These are phyloP conservation scores for Solanum virginianum DNA, from an alignment of 257 asterid species.

Conservation along the genomic window DNA sequence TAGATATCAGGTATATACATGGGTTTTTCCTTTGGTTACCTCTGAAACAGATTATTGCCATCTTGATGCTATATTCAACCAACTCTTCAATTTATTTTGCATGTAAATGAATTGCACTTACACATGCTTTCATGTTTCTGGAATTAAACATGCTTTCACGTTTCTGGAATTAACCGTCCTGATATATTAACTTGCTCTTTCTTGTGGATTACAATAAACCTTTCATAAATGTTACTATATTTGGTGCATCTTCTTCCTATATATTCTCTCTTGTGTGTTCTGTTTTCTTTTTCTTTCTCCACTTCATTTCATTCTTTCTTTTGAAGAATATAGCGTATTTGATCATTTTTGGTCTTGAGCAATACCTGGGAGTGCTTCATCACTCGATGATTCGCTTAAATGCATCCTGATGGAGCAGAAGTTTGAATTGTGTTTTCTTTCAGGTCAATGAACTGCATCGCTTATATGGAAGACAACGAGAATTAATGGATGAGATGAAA, in stretches of 20 bases:
- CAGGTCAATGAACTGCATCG: constrained; percentile 78
- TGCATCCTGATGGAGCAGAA: not conserved
- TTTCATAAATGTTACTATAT: not conserved
- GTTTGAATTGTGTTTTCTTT: not conserved
- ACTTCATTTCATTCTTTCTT: not conserved
- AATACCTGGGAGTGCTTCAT: not conserved
- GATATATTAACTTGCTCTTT: not conserved
- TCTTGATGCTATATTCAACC: not conserved
- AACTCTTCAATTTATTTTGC: not conserved
- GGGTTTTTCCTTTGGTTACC: not conserved
- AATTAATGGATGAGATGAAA: constrained; percentile 46
- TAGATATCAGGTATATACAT: constrained; percentile 48
- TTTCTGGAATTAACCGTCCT: not conserved
- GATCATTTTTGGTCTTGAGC: not conserved
- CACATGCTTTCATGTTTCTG: not conserved
- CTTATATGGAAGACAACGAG: constrained; percentile 50
- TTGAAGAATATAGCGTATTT: not conserved
- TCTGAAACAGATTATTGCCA: not conserved
- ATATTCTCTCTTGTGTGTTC: not conserved
- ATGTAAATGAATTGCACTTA: not conserved
- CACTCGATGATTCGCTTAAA: not conserved
- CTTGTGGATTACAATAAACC: not conserved
- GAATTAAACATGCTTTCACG: not conserved
- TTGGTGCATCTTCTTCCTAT: not conserved
- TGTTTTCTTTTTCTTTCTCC: not conserved